A percentile compares a stretch with the other conserved stretches of the same genome.
Conservation (phyloP, 192 early-diverging fungal genomes). For the Podila minutissima region DNA sequence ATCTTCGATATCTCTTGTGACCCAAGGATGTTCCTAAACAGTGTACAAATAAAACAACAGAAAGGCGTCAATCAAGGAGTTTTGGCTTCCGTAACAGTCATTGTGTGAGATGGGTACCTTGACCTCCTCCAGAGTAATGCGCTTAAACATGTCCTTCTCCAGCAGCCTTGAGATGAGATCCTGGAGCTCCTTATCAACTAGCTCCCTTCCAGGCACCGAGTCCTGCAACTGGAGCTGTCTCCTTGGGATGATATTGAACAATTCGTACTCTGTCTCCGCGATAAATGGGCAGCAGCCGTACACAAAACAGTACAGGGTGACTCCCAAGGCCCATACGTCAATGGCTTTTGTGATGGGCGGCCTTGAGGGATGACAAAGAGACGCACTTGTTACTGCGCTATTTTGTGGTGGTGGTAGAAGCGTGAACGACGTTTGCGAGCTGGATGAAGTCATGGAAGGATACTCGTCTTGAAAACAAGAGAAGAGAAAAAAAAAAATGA, state of each 20-base stretch:
- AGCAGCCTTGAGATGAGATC: slow-evolving; percentile 81
- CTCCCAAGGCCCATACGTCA: slow-evolving; percentile 98
- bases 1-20: slow-evolving; percentile 72
- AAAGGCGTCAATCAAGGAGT: not conserved
- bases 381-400: slow-evolving; percentile 17
- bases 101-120: slow-evolving; percentile 56
- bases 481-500: too few species aligned
- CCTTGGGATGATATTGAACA: slow-evolving; percentile 91
- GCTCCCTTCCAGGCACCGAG: slow-evolving; percentile 59
- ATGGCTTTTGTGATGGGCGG: slow-evolving; percentile 85
- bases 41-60: too few species aligned
- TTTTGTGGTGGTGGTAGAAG: slow-evolving; percentile 18
- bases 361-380: slow-evolving; percentile 3
- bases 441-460: too few species aligned
- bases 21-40: slow-evolving; percentile 86
- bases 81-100: not conserved
- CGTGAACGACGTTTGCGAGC: slow-evolving; percentile 40
- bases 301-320: slow-evolving; percentile 94
- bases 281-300: slow-evolving; percentile 94
- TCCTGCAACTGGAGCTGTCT: slow-evolving; percentile 68
- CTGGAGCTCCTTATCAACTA: slow-evolving; percentile 66
- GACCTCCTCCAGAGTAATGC: slow-evolving; percentile 89
- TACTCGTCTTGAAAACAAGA: too few species aligned
- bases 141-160: slow-evolving; percentile 86
- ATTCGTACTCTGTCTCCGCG: slow-evolving; percentile 94